phyloP scores from a whole-genome alignment of 2,329 filamentous ascomycete genomes.

The Penicillium sp. region DNA sequence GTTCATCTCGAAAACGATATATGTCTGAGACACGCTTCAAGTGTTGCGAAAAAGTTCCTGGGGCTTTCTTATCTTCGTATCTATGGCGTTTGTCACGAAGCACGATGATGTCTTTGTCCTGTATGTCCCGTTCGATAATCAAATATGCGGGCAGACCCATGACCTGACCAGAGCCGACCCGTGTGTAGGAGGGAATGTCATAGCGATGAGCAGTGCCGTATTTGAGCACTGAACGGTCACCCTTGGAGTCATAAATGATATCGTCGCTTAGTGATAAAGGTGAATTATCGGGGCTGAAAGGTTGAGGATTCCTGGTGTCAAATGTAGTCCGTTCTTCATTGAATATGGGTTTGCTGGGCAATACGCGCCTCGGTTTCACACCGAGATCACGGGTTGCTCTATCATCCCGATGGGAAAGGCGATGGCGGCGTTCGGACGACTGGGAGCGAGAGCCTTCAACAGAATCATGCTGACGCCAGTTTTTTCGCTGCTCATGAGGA shows the following conservation, averaged over 20 bases:
- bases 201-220: conserved; percentile 71
- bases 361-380: background rate
- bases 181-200: conserved; percentile 63
- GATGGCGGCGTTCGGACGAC: background rate
- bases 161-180: conserved; percentile 62
- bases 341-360: background rate
- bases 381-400: background rate
- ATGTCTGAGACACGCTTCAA: conserved; percentile 17
- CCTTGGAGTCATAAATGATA: conserved; percentile 65
- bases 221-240: conserved; percentile 67
- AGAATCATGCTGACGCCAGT: background rate
- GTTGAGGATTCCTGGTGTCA: background rate
- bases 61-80: conserved; percentile 34
- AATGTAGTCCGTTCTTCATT: background rate
- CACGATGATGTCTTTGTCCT: conserved; percentile 27
- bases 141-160: conserved; percentile 55
- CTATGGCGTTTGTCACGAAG: conserved; percentile 29
- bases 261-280: conserved; percentile 20
- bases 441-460: background rate
- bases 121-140: conserved; percentile 61
- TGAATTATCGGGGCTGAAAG: background rate
- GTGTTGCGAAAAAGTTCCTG: conserved; percentile 28
- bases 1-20: conserved; percentile 23
- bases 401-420: background rate
- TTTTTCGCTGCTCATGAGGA: conserved; percentile 15